These are phyloP conservation scores for Saccharomycopsis guyanensis DNA, from an alignment of 805 yeast genomes.

Conservation along the genomic window DNA sequence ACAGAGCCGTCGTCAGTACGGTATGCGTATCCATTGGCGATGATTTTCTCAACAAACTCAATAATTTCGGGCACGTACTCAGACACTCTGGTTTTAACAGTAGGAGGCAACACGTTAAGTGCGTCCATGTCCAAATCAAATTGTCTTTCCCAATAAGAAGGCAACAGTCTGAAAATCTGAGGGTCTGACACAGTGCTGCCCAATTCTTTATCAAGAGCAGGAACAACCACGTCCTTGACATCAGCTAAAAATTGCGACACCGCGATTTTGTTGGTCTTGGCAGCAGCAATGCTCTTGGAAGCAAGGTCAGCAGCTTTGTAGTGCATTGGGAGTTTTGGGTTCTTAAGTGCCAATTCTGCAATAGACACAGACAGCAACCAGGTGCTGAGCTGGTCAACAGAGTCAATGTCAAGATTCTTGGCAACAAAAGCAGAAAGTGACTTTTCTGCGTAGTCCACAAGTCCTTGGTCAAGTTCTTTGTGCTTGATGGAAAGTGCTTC, in stretches of 20 bases:
- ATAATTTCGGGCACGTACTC: constrained; percentile 94
- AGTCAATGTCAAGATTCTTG: constrained; percentile 33
- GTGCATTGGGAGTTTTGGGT: constrained; percentile 88
- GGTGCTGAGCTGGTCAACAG: constrained; percentile 32
- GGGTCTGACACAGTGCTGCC: constrained; percentile 84
- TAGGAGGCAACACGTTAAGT: constrained; percentile 78
- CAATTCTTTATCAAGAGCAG: constrained; percentile 57
- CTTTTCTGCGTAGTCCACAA: constrained; percentile 7
- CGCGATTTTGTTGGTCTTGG: constrained; percentile 22
- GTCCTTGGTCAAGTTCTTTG: constrained; percentile 25
- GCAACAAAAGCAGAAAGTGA: constrained; percentile 22
- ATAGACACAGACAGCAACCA: constrained; percentile 51
- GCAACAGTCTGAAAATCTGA: constrained; percentile 67
- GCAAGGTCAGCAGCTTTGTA: constrained; percentile 54
- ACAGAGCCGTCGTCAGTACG: constrained; percentile 83
- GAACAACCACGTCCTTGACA: constrained; percentile 72
- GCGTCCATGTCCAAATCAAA: constrained; percentile 80
- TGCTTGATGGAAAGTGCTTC: constrained; percentile 40
- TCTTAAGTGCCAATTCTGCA: constrained; percentile 40
- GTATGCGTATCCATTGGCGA: constrained; percentile 78
- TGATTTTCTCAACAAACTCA: constrained; percentile 65
- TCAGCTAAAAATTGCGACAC: constrained; percentile 36
- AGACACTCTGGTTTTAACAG: constrained; percentile 86
- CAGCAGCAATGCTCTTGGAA: constrained; percentile 34
- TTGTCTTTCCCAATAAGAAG: constrained; percentile 83